phyloP scores from a whole-genome alignment of 1,139 yeast genomes.

The Taiozyma onychis region DNA sequence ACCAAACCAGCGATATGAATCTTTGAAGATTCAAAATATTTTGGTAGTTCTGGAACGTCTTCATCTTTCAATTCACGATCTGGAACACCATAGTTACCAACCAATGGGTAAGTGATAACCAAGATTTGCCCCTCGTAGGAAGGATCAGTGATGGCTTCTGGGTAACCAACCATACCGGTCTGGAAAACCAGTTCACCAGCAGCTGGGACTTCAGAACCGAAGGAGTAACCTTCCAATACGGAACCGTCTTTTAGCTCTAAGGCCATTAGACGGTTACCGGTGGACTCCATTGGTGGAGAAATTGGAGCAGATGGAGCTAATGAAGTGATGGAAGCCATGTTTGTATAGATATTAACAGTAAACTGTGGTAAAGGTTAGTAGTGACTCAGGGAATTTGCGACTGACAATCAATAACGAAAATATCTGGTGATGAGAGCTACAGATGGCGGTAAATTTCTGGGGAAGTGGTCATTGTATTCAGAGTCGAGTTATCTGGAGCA shows the following conservation, averaged over 20 bases:
- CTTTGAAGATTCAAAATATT: conserved; percentile 84
- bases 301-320: conserved; percentile 61
- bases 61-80: conserved; percentile 77
- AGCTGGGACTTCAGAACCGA: conserved; percentile 80
- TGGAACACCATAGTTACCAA: conserved; percentile 99
- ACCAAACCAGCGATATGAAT: conserved; percentile 97
- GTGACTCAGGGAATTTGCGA: background rate
- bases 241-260: conserved; percentile 90
- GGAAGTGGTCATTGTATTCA: background rate
- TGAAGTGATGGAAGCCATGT: conserved; percentile 26
- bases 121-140: conserved; percentile 97
- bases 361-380: background rate
- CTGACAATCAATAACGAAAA: background rate
- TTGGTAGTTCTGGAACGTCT: conserved; percentile 70
- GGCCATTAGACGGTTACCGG: conserved; percentile 79
- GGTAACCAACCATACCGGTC: conserved; percentile 99
- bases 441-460: background rate
- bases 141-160: conserved; percentile 97
- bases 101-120: conserved; percentile 93
- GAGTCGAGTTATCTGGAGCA: background rate
- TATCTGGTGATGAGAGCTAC: background rate
- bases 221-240: conserved; percentile 91
- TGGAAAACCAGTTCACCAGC: conserved; percentile 99
- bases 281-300: conserved; percentile 80
- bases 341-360: background rate